Conservation (phyloP, 208 protist genomes). For the Leishmania lainsoni region DNA sequence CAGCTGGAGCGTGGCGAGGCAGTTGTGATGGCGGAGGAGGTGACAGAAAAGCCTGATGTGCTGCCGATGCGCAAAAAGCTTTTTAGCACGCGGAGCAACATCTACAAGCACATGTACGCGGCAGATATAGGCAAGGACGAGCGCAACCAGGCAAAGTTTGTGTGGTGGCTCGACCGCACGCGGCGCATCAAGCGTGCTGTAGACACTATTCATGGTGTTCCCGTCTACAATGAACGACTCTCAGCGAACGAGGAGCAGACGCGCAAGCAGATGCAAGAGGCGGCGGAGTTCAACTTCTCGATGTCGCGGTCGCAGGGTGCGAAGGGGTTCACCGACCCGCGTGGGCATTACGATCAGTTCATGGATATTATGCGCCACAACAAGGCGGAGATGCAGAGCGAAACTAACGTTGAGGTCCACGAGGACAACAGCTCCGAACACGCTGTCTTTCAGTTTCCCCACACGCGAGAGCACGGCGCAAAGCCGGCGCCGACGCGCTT, state of each 20-base stretch:
- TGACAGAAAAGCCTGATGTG: conserved; percentile 55
- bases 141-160: conserved; percentile 61
- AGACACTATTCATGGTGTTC: conserved; percentile 83
- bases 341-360: conserved; percentile 80
- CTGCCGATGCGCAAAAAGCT: conserved; percentile 48
- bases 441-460: conserved; percentile 69
- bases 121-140: conserved; percentile 76
- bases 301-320: conserved; percentile 69
- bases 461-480: conserved; percentile 57
- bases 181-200: conserved; percentile 76
- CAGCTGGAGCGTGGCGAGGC: conserved; percentile 72
- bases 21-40: conserved; percentile 50
- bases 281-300: conserved; percentile 80
- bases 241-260: conserved; percentile 84
- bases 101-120: conserved; percentile 69
- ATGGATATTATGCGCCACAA: conserved; percentile 67
- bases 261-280: conserved; percentile 83
- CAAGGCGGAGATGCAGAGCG: conserved; percentile 41
- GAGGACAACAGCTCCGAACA: conserved; percentile 55
- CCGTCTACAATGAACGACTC: conserved; percentile 85
- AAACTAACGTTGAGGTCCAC: conserved; percentile 61
- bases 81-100: conserved; percentile 39
- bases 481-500: conserved; percentile 43
- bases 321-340: conserved; percentile 85
- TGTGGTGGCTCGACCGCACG: conserved; percentile 85